These are phyloP conservation scores for Pleurotus platypus DNA, from an alignment of 768 basidiomycete species.

Conservation along the genomic window DNA sequence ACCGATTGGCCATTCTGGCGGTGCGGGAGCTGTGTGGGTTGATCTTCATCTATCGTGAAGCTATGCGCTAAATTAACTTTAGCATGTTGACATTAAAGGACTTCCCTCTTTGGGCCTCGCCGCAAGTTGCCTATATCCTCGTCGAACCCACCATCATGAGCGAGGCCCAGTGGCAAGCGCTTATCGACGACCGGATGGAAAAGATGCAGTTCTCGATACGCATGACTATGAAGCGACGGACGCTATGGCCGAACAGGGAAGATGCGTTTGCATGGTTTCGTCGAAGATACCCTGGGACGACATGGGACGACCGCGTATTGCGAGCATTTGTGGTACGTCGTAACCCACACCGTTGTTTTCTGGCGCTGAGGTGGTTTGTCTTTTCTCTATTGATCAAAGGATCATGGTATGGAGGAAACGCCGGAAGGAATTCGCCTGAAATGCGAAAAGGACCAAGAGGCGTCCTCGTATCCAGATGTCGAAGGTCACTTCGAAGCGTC, in stretches of 20 bases:
- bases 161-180: constrained; percentile 29
- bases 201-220: not conserved
- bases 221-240: not conserved
- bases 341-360: not conserved
- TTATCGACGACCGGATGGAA: constrained; percentile 12
- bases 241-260: not conserved
- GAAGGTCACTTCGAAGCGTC: constrained; percentile 1
- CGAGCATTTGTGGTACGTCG: not conserved
- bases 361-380: not conserved
- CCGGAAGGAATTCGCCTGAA: not conserved
- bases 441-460: not conserved
- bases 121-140: constrained; percentile 35
- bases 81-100: constrained; percentile 34
- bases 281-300: not conserved
- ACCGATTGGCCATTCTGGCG: constrained; percentile 40
- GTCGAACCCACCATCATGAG: constrained; percentile 43
- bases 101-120: constrained; percentile 20
- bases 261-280: constrained; percentile 4
- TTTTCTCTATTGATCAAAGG: not conserved
- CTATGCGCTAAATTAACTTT: too few relatives aligned
- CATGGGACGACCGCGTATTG: not conserved
- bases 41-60: not conserved
- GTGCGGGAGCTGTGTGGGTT: constrained; percentile 34
- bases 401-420: not conserved
- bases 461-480: constrained; percentile 6